phyloP scores from a whole-genome alignment of 2,329 filamentous ascomycete genomes.

The Fusarium oxysporum region DNA sequence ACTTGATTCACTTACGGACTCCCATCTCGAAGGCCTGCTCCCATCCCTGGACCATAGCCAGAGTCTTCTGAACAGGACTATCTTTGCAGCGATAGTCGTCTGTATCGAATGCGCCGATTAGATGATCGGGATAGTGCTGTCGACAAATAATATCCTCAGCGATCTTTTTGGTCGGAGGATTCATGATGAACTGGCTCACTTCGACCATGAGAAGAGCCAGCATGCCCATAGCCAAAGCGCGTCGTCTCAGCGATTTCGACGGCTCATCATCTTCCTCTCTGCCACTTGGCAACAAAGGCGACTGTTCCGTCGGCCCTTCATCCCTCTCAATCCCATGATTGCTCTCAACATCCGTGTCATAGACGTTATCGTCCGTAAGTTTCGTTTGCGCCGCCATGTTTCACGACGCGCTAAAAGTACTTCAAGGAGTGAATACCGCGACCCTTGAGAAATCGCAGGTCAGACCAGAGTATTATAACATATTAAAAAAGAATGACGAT shows the following conservation, averaged over 20 bases:
- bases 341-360: slow-evolving; percentile 26
- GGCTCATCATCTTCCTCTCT: slow-evolving; percentile 32
- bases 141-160: slow-evolving; percentile 67
- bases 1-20: slow-evolving; percentile 51
- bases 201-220: slow-evolving; percentile 58
- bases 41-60: slow-evolving; percentile 65
- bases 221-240: slow-evolving; percentile 50
- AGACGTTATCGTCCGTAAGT: neutral
- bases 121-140: slow-evolving; percentile 56
- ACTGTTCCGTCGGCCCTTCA: slow-evolving; percentile 26
- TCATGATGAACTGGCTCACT: slow-evolving; percentile 53
- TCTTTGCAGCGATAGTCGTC: slow-evolving; percentile 62
- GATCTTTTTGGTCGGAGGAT: slow-evolving; percentile 60
- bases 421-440: neutral
- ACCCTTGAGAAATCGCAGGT: neutral
- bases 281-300: slow-evolving; percentile 39
- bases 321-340: slow-evolving; percentile 6
- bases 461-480: neutral
- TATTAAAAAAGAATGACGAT: slow-evolving; percentile 2
- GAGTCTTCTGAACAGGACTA: slow-evolving; percentile 60
- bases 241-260: slow-evolving; percentile 43
- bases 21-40: slow-evolving; percentile 58
- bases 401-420: neutral
- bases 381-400: slow-evolving; percentile 9
- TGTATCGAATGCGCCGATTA: slow-evolving; percentile 44